phyloP scores from a whole-genome alignment of 2,329 filamentous ascomycete genomes.

The Cryoendolithus antarcticus region DNA sequence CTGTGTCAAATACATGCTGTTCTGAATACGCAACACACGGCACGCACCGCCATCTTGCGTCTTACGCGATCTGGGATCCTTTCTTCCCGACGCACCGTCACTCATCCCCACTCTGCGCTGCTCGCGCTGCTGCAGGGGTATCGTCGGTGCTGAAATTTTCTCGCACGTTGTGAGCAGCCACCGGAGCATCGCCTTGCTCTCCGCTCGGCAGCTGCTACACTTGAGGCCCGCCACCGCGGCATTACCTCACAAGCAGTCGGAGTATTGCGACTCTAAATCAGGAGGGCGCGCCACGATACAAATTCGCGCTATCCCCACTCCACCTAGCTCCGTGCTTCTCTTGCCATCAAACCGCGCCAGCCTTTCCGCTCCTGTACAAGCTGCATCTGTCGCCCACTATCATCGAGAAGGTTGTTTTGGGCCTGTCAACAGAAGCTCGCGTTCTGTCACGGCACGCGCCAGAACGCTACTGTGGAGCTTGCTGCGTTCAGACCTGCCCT shows the following conservation, averaged over 20 bases:
- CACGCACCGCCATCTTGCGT: no score
- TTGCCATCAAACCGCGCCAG: constrained; percentile 11
- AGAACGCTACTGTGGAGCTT: constrained; percentile 22
- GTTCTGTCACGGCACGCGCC: constrained; percentile 16
- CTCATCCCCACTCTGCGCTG: constrained; percentile 13
- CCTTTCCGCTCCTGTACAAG: constrained; percentile 16
- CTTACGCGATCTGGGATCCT: no score
- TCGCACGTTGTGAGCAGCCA: constrained; percentile 13
- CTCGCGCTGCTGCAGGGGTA: no score
- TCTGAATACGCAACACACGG: no score
- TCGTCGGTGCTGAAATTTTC: constrained; percentile 10
- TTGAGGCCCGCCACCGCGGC: constrained; percentile 13
- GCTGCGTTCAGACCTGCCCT: constrained; percentile 23
- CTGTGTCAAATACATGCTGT: no score
- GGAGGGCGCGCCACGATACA: constrained; percentile 23
- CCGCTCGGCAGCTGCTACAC: constrained; percentile 19
- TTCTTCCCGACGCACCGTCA: constrained; percentile 7
- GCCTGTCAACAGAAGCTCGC: constrained; percentile 9
- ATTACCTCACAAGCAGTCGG: constrained; percentile 24
- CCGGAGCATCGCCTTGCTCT: constrained; percentile 11
- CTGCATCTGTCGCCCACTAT: constrained; percentile 12
- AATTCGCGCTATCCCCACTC: constrained; percentile 17
- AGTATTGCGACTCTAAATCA: no score
- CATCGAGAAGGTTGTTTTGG: constrained; percentile 18
- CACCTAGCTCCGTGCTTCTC: constrained; percentile 13